A percentile compares a stretch with the other conserved stretches of the same genome.
Evolutionary conservation across 2,329 filamentous ascomycete genomes (phyloP).

Genomic region (Fusarium sp.): DNA sequence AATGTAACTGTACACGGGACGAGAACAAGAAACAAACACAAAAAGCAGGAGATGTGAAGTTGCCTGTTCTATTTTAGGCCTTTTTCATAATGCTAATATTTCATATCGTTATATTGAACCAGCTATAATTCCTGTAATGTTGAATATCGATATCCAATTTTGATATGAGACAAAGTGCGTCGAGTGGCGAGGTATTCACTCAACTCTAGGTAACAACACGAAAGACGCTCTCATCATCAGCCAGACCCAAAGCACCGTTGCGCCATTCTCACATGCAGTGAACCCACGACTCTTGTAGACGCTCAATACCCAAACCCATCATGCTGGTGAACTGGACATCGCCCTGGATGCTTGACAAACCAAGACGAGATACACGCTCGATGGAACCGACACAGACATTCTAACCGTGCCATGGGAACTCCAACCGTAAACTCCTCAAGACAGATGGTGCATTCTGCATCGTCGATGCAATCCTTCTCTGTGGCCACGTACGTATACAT

Average conservation of each 20-base stretch:
- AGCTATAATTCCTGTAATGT: not conserved
- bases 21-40: not conserved
- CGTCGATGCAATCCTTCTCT: conserved; percentile 74
- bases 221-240: conserved; percentile 26
- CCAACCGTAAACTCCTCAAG: conserved; percentile 72
- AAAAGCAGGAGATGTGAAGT: conserved; percentile 1
- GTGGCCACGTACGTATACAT: conserved; percentile 72
- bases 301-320: conserved; percentile 63
- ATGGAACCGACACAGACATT: conserved; percentile 74
- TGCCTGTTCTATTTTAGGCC: not conserved
- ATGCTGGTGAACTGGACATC: conserved; percentile 73
- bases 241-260: conserved; percentile 18
- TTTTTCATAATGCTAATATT: conserved; percentile 2
- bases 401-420: conserved; percentile 69
- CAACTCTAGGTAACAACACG: conserved; percentile 27
- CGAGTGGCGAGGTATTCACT: conserved; percentile 24
- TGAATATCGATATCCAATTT: conserved; percentile 15
- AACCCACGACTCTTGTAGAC: conserved; percentile 7
- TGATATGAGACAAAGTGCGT: conserved; percentile 28
- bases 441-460: conserved; percentile 74
- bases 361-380: conserved; percentile 67
- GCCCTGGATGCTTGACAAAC: conserved; percentile 69
- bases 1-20: not conserved
- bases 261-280: conserved; percentile 39
- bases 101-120: not conserved